Evolutionary conservation across 2,329 filamentous ascomycete species (phyloP).

Genomic region (Fusarium nanum): DNA sequence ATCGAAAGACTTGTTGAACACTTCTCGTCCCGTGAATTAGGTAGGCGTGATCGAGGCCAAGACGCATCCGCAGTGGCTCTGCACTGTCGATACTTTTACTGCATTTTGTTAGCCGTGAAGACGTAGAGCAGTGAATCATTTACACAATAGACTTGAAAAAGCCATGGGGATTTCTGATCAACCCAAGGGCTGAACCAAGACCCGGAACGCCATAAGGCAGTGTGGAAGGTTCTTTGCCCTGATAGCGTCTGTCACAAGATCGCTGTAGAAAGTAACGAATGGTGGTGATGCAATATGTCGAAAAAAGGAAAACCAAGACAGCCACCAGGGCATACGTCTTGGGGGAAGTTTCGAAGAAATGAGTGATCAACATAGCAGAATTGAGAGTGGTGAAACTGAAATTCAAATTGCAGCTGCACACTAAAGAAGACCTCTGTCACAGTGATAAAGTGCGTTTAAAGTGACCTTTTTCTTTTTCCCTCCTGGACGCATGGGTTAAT

Average conservation of each 20-base stretch:
- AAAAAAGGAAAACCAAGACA: slow-evolving; percentile 21
- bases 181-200: slow-evolving; percentile 29
- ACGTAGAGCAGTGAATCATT: background rate
- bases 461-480: background rate
- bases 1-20: slow-evolving; percentile 40
- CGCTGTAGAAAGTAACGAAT: slow-evolving; percentile 31
- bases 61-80: slow-evolving; percentile 34
- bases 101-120: background rate
- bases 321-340: slow-evolving; percentile 2
- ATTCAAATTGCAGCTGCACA: background rate
- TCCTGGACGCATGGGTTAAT: background rate
- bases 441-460: background rate
- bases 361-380: slow-evolving; percentile 1
- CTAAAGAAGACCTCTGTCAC: slow-evolving; percentile 6
- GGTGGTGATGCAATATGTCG: slow-evolving; percentile 31
- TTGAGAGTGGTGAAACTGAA: background rate
- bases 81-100: slow-evolving; percentile 29
- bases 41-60: slow-evolving; percentile 37
- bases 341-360: background rate
- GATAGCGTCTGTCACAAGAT: slow-evolving; percentile 22
- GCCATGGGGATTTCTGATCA: slow-evolving; percentile 38
- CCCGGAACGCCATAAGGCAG: slow-evolving; percentile 32
- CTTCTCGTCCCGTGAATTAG: slow-evolving; percentile 37
- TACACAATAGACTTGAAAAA: slow-evolving; percentile 36
- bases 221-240: slow-evolving; percentile 34